Evolutionary conservation across 495 filamentous ascomycete species (phyloP), one percentile per base, ranked within the genome.

Genomic region (Hypoxylon rickii): DNA sequence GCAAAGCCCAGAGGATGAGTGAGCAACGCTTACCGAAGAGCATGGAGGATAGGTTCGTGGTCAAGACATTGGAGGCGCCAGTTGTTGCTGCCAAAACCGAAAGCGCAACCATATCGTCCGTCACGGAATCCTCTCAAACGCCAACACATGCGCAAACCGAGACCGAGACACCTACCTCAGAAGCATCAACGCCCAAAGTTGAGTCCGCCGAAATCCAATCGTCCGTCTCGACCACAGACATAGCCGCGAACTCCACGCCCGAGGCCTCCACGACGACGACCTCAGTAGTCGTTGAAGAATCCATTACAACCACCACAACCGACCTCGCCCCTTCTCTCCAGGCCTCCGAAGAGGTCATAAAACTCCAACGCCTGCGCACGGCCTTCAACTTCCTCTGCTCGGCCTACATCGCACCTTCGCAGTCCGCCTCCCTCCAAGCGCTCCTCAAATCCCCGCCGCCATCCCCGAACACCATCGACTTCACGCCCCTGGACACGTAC

Each of bases 41-140:
- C 60, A 79, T 97, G 79, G 95, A 97, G 67, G 87, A 96, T 33
- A 85, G 83, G 20, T 94, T 96, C 63, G 81, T 99, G 10, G 76
- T 73, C 15, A 86, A 87, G 57, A 79, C 82, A n/a, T 71, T 97
- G 19, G 87, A 89, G 46, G 80, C 82, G 38, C 94, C 94, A 0
- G 70, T 92, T 16, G 73, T 88, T 61, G 80, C 78, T 4, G 70
- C 87, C n/a, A 83, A 78, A 61, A 71, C 78, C 34, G 64, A 66
- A 22, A 72, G 78, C 3, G 77, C 79, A 34, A 60, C 56, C 8
- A 18, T 21, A 45, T 67, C 32, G 15, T 51, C n/a, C 13, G 48
- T 21, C 51, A n/a, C n/a, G n/a, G n/a, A n/a, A n/a, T n/a, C n/a
- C n/a, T n/a, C n/a, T 2, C 11, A 38, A 17, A 38, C 34, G n/a